phyloP scores from a whole-genome alignment of 305 asterid genomes.

The Fraxinus platypoda region DNA sequence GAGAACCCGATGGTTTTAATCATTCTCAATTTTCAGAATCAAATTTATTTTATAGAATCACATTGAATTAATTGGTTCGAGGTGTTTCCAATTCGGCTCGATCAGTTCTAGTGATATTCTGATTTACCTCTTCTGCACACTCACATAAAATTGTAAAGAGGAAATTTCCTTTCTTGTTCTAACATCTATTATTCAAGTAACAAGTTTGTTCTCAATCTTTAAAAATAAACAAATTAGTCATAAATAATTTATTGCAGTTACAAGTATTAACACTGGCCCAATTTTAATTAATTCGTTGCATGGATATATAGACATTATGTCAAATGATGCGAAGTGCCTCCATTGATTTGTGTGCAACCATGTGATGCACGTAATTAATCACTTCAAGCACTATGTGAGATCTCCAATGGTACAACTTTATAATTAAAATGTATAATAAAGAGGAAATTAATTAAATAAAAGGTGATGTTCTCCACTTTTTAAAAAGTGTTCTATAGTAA shows the following conservation, averaged over 20 bases:
- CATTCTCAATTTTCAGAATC: background rate
- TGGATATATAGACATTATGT: background rate
- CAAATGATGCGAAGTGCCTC: background rate
- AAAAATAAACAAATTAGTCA: too few species aligned
- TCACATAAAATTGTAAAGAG: background rate
- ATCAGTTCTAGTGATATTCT: too few species aligned
- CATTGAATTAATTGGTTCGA: background rate
- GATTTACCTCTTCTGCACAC: background rate
- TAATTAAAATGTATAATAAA: too few species aligned
- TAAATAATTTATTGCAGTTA: too few species aligned
- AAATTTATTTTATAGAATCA: background rate
- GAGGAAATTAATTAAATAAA: background rate
- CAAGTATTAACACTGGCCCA: too few species aligned
- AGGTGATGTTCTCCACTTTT: background rate
- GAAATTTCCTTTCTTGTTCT: too few species aligned
- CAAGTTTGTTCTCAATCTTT: too few species aligned
- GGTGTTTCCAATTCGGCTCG: too few species aligned
- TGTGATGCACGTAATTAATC: background rate
- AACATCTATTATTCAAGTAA: background rate
- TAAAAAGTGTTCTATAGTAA: background rate
- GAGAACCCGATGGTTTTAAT: background rate
- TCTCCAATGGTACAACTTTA: background rate
- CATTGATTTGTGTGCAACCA: background rate
- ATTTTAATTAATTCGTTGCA: too few species aligned
- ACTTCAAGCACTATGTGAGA: background rate